phyloP scores from a whole-genome alignment of 2,329 filamentous ascomycete species.

The Monosporascus sp. region DNA sequence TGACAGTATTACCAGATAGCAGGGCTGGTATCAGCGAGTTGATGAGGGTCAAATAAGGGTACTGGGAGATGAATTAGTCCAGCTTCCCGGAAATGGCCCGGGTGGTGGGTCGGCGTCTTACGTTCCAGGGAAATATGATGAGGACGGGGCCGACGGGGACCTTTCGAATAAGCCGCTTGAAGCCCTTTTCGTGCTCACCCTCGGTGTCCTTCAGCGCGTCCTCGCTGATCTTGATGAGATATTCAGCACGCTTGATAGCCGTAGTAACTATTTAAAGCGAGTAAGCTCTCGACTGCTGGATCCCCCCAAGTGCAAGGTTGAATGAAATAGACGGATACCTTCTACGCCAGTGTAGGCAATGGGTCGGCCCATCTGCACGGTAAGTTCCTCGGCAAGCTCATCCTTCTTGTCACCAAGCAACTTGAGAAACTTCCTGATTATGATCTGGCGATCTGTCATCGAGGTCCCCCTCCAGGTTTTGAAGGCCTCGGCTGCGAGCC shows the following conservation, averaged over 20 bases:
- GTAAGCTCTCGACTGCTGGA: not conserved
- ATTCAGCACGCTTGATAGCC: conserved; percentile 78
- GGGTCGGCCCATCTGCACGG: conserved; percentile 90
- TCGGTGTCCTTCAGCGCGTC: conserved; percentile 74
- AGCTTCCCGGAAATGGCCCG: not conserved
- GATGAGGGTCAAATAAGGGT: conserved; percentile 88
- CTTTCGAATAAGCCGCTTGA: conserved; percentile 86
- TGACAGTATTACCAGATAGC: conserved; percentile 82
- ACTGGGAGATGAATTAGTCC: conserved; percentile 46
- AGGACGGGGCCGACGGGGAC: conserved; percentile 82
- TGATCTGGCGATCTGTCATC: conserved; percentile 69
- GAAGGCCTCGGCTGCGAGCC: conserved; percentile 70
- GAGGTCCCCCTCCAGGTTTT: conserved; percentile 69
- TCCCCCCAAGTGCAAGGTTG: no score
- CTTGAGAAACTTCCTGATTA: conserved; percentile 74
- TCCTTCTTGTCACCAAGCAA: conserved; percentile 67
- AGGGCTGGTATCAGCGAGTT: conserved; percentile 93
- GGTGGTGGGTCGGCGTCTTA: conserved; percentile 38
- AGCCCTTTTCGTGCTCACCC: conserved; percentile 80
- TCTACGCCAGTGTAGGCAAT: conserved; percentile 83
- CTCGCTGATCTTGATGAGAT: conserved; percentile 76
- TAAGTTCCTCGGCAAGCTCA: conserved; percentile 78
- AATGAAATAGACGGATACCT: conserved; percentile 16
- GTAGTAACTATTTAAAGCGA: conserved; percentile 53
- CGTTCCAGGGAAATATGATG: conserved; percentile 94